Conservation (phyloP, 352 stramenopile species). For the Phytophthora boehmeriae region DNA sequence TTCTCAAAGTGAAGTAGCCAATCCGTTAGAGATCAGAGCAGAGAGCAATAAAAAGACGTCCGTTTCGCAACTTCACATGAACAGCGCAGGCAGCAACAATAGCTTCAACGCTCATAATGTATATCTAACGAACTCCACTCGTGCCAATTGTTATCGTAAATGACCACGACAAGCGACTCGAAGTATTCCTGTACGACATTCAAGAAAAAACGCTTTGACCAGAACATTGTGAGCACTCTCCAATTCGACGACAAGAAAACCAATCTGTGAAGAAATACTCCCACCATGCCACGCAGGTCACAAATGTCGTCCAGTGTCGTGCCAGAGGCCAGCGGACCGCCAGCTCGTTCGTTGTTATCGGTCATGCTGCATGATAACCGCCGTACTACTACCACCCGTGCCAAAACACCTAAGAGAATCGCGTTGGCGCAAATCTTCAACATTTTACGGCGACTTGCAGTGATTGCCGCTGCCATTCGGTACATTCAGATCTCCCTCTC, state of each 20-base stretch:
- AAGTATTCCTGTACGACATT: too few species aligned
- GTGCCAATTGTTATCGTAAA: too few species aligned
- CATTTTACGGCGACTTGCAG: conserved; percentile 17
- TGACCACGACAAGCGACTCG: too few species aligned
- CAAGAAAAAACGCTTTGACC: too few species aligned
- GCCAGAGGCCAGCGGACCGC: background rate
- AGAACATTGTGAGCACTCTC: background rate
- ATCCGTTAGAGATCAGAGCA: background rate
- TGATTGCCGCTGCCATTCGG: conserved; percentile 23
- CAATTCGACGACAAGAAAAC: conserved; percentile 2
- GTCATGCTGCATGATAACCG: conserved; percentile 5
- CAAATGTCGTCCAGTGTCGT: background rate
- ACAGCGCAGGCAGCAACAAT: too few species aligned
- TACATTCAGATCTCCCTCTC: conserved; percentile 29
- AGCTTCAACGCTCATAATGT: too few species aligned
- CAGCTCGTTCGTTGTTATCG: conserved; percentile 3
- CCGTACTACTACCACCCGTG: background rate
- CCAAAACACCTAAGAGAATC: background rate
- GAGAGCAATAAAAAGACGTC: too few species aligned
- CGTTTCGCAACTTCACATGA: too few species aligned
- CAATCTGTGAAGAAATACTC: background rate
- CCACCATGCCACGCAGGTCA: background rate
- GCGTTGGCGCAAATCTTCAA: conserved; percentile 15
- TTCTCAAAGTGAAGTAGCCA: background rate
- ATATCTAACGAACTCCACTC: too few species aligned